These are phyloP conservation scores for Wickerhamomyces sp. DNA, from an alignment of 1,139 yeast species.

Conservation along the genomic window DNA sequence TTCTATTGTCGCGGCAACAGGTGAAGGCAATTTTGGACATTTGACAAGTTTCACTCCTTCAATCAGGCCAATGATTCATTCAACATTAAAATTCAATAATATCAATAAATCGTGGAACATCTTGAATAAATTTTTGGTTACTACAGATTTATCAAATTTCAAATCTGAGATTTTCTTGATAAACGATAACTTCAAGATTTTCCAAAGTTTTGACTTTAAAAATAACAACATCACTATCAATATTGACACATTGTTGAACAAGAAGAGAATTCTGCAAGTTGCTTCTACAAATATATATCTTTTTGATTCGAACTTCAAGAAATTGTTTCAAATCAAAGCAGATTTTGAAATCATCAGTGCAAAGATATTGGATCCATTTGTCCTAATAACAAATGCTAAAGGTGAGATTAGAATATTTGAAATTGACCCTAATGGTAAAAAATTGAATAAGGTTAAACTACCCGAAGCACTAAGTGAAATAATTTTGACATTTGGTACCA, in stretches of 20 bases:
- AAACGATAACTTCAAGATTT: slow-evolving; percentile 58
- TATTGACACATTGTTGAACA: slow-evolving; percentile 57
- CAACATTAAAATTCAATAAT: slow-evolving; percentile 71
- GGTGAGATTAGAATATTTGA: slow-evolving; percentile 52
- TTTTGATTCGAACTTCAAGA: slow-evolving; percentile 60
- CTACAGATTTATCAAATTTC: slow-evolving; percentile 61
- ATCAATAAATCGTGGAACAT: slow-evolving; percentile 73
- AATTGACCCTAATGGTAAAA: slow-evolving; percentile 30
- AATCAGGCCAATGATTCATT: slow-evolving; percentile 59
- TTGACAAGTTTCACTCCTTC: slow-evolving; percentile 61
- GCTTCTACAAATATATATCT: slow-evolving; percentile 62
- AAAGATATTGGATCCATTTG: slow-evolving; percentile 51
- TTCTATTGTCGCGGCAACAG: slow-evolving; percentile 69
- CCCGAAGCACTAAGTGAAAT: slow-evolving; percentile 55
- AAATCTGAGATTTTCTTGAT: slow-evolving; percentile 75
- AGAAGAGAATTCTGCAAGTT: slow-evolving; percentile 66
- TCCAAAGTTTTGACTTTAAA: slow-evolving; percentile 60
- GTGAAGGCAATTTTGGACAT: slow-evolving; percentile 52
- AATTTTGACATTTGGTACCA: slow-evolving; percentile 67
- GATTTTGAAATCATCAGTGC: slow-evolving; percentile 52
- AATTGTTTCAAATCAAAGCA: slow-evolving; percentile 34
- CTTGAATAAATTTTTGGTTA: slow-evolving; percentile 53
- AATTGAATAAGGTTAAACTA: slow-evolving; percentile 28
- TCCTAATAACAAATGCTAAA: slow-evolving; percentile 52
- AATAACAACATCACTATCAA: slow-evolving; percentile 63